Base-by-base conservation (phyloP, 1,284 basidiomycete species). In the Earliella scabrosa region DNA sequence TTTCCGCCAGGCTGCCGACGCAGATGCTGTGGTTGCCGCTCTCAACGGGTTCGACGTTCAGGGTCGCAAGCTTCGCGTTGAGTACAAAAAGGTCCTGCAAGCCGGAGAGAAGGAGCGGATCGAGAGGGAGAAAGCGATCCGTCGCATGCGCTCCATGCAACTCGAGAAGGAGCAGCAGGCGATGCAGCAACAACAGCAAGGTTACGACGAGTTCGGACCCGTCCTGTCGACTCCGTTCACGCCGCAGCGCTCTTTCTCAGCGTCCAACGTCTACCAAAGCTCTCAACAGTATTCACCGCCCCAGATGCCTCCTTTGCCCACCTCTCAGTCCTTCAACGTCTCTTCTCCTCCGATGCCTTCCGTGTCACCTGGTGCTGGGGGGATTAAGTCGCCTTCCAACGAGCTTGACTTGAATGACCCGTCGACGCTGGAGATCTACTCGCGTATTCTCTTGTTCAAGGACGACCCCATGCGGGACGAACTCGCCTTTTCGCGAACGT, bases 81-180 rank as follows among this genome's bases (percentile, higher is more conserved):
- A 99, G 76, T 99, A 98, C 82, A 99, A 99, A 80, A 98, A 98
- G 76, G 97, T 98, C 9, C 80, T 99, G 18, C 97, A 98, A 73
- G 95, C 95, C 1, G 97, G 97, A 44, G 97, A 99, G 75, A 99
- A 99, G 78, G 97, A 99, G 71, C 86, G 95, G 55, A 99, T 99
- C 70, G 97, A 99, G 74, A 83, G 97, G 61, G 97, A 99, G 79
- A 99, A 99, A 79, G 97, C 97, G 2, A 89, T 99, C 66, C 93
- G 97, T 67, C 85, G 97, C 54, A 98, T 99, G 96, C 88, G 95
- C 65, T 95, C 92, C 52, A 95, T 97, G 87, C 94, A 97, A 70
- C 76, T 97, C 32, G 93, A 95, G 76, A 91, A 92, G 71, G 90
- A 92, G 68, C 81, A 82, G 49, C 79, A 76, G 56, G 70, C 71